Conservation (phyloP, 148 eudicot species). For the Amaranthus cruentus region DNA sequence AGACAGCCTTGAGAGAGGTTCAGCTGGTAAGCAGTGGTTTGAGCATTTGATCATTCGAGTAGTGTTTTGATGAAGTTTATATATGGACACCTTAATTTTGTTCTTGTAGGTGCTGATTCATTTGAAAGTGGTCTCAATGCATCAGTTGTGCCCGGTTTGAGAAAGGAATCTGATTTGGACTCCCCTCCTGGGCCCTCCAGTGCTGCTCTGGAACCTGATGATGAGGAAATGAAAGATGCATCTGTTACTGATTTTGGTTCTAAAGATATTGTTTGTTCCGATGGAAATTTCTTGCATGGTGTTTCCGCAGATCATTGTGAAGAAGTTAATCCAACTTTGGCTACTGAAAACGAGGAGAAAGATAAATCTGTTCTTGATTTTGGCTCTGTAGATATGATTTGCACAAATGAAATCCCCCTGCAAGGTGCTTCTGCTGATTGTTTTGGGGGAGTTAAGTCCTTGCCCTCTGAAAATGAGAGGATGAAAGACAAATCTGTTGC, state of each 20-base stretch:
- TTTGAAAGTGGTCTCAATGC: slow-evolving; percentile 18
- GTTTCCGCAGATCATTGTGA: slow-evolving; percentile 18
- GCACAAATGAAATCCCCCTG: not conserved
- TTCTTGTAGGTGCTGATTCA: slow-evolving; percentile 27
- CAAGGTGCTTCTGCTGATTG: slow-evolving; percentile 19
- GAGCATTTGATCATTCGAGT: not conserved
- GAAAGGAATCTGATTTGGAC: slow-evolving; percentile 30
- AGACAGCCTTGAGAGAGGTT: slow-evolving; percentile 33
- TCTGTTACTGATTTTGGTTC: slow-evolving; percentile 23
- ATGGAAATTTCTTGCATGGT: slow-evolving; percentile 21
- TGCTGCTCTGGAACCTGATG: slow-evolving; percentile 24
- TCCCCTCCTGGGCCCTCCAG: slow-evolving; percentile 29
- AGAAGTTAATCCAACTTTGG: slow-evolving; percentile 13
- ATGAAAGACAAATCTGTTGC: too few species aligned
- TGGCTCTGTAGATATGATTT: slow-evolving; percentile 3
- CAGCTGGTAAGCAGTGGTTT: slow-evolving; percentile 28
- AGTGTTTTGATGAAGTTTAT: slow-evolving; percentile 13
- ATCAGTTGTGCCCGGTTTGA: slow-evolving; percentile 26
- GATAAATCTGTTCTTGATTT: not conserved
- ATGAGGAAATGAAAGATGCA: slow-evolving; percentile 24
- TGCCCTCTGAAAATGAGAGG: not conserved
- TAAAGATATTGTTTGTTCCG: slow-evolving; percentile 22
- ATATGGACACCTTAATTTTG: slow-evolving; percentile 10
- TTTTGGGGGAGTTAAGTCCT: slow-evolving; percentile 6
- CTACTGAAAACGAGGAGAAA: not conserved